Conservation (phyloP, 1,139 yeast species). For the Lodderomyces metapsilosis region DNA sequence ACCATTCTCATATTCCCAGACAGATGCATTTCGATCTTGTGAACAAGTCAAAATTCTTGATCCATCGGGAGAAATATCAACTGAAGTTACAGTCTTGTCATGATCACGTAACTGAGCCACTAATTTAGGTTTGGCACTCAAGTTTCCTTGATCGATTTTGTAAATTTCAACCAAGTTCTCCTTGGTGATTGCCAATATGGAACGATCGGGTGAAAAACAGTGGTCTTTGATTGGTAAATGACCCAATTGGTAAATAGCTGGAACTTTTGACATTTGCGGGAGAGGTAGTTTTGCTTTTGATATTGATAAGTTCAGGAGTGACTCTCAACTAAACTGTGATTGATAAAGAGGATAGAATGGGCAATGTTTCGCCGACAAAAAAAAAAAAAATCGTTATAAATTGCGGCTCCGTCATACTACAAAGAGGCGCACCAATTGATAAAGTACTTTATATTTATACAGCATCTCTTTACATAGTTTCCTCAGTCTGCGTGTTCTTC, state of each 20-base stretch:
- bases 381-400: not conserved
- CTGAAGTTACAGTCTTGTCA: conserved; percentile 92
- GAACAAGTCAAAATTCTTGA: conserved; percentile 89
- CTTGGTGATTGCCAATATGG: conserved; percentile 77
- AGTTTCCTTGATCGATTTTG: conserved; percentile 42
- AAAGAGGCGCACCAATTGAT: too few species aligned
- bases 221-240: conserved; percentile 89
- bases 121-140: conserved; percentile 42
- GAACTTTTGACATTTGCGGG: conserved; percentile 24
- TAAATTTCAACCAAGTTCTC: conserved; percentile 75
- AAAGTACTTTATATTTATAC: not conserved
- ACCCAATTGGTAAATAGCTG: conserved; percentile 62
- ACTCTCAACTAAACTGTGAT: conserved; percentile 30
- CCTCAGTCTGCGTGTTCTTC: conserved; percentile 7
- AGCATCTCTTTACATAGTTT: not conserved
- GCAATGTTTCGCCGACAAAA: not conserved
- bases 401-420: too few species aligned
- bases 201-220: conserved; percentile 70
- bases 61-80: conserved; percentile 87
- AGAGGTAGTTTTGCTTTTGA: not conserved
- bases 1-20: conserved; percentile 71
- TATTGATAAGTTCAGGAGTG: conserved; percentile 24
- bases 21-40: conserved; percentile 96
- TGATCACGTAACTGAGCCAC: conserved; percentile 75
- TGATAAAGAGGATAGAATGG: not conserved